A percentile compares a stretch with the other conserved stretches of the same genome.
Evolutionary conservation across 2,329 filamentous ascomycete genomes (phyloP).

Genomic region (Xylaria sp.): DNA sequence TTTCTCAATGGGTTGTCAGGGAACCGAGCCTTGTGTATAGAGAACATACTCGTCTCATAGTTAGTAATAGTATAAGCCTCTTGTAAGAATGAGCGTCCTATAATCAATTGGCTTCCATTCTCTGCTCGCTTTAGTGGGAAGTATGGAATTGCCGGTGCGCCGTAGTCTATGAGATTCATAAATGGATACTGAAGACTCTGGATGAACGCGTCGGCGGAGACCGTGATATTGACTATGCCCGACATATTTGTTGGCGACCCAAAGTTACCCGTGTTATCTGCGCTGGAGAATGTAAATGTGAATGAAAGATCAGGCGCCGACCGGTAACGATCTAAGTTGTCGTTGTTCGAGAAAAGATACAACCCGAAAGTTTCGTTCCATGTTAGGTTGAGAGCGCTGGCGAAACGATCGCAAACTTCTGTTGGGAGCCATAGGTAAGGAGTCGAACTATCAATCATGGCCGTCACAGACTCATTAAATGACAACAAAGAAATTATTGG

Average conservation of each 20-base stretch:
- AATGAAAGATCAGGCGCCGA: conserved; percentile 60
- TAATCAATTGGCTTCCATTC: conserved; percentile 65
- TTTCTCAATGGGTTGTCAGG: conserved; percentile 55
- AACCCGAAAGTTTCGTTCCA: conserved; percentile 72
- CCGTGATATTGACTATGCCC: conserved; percentile 66
- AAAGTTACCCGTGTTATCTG: conserved; percentile 64
- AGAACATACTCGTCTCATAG: conserved; percentile 64
- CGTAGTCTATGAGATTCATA: conserved; percentile 56
- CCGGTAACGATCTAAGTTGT: conserved; percentile 61
- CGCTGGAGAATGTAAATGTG: conserved; percentile 66
- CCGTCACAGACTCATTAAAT: conserved; percentile 60
- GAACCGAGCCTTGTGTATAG: conserved; percentile 65
- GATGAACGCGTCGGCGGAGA: conserved; percentile 62
- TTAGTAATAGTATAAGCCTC: conserved; percentile 70
- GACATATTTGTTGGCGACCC: conserved; percentile 59
- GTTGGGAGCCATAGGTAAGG: conserved; percentile 72
- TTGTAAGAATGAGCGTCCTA: conserved; percentile 76
- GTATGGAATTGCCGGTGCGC: conserved; percentile 63
- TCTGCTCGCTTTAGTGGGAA: conserved; percentile 71
- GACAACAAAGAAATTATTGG: conserved; percentile 52
- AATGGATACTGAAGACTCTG: conserved; percentile 62
- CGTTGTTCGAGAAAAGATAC: conserved; percentile 69
- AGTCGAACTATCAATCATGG: conserved; percentile 71
- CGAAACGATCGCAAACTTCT: conserved; percentile 71
- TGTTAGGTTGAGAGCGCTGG: conserved; percentile 69